Evolutionary conservation across 2,329 filamentous ascomycete species (phyloP), one percentile per base, ranked within the genome.

Genomic region (Neonectria punicea): DNA sequence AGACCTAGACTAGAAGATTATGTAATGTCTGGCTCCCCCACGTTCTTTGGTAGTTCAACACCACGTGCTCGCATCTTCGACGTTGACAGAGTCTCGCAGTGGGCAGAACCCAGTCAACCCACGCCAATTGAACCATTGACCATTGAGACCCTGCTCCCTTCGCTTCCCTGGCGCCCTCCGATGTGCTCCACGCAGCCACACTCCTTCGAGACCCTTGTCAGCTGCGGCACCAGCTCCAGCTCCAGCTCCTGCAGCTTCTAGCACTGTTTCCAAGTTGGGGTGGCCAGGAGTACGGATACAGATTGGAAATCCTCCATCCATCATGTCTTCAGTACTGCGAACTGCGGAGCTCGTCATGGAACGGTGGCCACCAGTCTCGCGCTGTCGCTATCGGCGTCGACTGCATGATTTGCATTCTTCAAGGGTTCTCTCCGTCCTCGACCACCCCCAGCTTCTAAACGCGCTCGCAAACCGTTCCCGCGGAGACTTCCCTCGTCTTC

Each of bases 11-110:
- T 34, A 34, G n/a, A 51, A n/a, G 30, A 22, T 51, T 34, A 50
- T 49, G 46, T 58, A 44, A 58, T 34, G 25, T 20, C 34, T 7
- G 13, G 43, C 32, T 30, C 63, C 68, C 70, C 67, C 70, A 69
- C 62, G 68, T 49, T 44, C 44, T 63, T 28, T 44, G 50, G 50
- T 51, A 30, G 55, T 63, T 70, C 71, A 73, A 69, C 64, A 70
- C 69, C 71, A 73, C 71, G 71, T 73, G 69, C 69, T 61, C 63
- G 61, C 51, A 34, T 57, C 53, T 58, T 32, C 55, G 50, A 62
- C 50, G 50, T 64, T 61, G 57, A 56, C 61, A 56, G 61, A 61
- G 61, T 66, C 41, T 68, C 64, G 46, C 34, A 59, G 44, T 53
- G 32, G 44, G 44, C 20, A 28, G 61, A 63, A 55, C 55, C 50